phyloP scores from a whole-genome alignment of 345 rosid genomes.

The Hirschfeldia incana region DNA sequence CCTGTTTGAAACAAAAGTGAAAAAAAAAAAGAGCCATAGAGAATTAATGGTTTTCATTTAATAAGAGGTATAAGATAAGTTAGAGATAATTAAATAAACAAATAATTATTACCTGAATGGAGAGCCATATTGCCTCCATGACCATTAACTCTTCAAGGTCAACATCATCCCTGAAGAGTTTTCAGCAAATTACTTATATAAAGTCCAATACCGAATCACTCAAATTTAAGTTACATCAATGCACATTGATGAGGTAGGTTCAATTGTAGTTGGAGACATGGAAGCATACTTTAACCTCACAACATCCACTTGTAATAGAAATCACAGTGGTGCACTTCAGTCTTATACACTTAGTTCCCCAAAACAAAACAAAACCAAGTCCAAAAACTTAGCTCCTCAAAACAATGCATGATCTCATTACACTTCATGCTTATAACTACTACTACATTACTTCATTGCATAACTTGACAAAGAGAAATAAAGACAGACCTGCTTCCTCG shows the following conservation, averaged over 20 bases:
- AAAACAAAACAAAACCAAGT: background rate
- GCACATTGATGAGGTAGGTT: background rate
- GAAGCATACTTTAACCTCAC: background rate
- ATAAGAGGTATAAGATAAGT: slow-evolving; percentile 12
- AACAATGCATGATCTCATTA: background rate
- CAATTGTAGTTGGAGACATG: background rate
- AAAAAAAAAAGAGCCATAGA: background rate
- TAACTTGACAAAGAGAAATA: background rate
- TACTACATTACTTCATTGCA: background rate
- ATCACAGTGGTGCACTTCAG: background rate
- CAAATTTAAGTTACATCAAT: background rate
- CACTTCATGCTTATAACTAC: background rate
- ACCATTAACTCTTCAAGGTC: slow-evolving; percentile 99
- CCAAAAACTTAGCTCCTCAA: background rate
- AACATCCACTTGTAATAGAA: background rate
- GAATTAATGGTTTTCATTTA: background rate
- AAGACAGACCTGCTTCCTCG: slow-evolving; percentile 61
- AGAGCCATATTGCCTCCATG: slow-evolving; percentile 97
- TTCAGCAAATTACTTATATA: slow-evolving; percentile 7
- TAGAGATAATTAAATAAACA: slow-evolving; percentile 2
- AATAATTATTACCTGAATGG: slow-evolving; percentile 66
- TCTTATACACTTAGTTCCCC: background rate
- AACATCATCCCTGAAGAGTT: slow-evolving; percentile 66
- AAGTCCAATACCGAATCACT: background rate
- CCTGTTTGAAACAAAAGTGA: slow-evolving; percentile 42